phyloP scores from a whole-genome alignment of 768 basidiomycete species.

The Psilocybe tampanensis region DNA sequence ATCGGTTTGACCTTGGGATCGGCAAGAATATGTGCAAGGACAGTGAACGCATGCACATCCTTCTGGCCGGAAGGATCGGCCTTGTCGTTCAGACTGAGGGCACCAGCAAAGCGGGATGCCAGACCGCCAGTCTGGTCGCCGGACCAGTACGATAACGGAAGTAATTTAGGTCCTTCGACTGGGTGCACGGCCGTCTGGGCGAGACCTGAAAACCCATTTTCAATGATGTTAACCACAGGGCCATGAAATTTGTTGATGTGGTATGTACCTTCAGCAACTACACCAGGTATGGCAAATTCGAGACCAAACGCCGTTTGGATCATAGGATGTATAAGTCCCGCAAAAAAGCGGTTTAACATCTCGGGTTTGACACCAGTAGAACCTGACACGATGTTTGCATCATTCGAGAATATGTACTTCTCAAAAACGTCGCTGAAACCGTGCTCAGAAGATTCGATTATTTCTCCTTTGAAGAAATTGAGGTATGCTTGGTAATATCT shows the following conservation, averaged over 20 bases:
- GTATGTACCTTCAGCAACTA: constrained; percentile 60
- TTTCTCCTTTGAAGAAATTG: constrained; percentile 49
- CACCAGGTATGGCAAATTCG: constrained; percentile 61
- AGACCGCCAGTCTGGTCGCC: not conserved
- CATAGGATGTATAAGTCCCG: constrained; percentile 62
- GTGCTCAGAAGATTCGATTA: constrained; percentile 38
- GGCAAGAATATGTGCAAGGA: constrained; percentile 52
- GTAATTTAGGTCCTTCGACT: not conserved
- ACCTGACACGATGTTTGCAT: constrained; percentile 44
- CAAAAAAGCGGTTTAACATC: constrained; percentile 60
- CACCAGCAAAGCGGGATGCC: not conserved
- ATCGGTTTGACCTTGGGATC: constrained; percentile 35
- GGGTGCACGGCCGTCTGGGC: constrained; percentile 56
- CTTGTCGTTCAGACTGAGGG: not conserved
- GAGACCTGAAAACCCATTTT: constrained; percentile 55
- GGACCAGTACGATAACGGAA: constrained; percentile 24
- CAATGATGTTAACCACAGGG: no score
- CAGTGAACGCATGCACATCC: constrained; percentile 19
- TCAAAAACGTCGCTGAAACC: constrained; percentile 50
- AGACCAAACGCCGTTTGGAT: constrained; percentile 66
- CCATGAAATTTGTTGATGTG: no score
- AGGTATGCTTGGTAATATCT: constrained; percentile 44
- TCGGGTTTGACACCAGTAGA: constrained; percentile 41
- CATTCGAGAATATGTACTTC: constrained; percentile 58
- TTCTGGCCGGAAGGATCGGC: not conserved